These are phyloP conservation scores for Maudiozyma saulgeensis DNA, from an alignment of 805 yeast species.

Conservation along the genomic window DNA sequence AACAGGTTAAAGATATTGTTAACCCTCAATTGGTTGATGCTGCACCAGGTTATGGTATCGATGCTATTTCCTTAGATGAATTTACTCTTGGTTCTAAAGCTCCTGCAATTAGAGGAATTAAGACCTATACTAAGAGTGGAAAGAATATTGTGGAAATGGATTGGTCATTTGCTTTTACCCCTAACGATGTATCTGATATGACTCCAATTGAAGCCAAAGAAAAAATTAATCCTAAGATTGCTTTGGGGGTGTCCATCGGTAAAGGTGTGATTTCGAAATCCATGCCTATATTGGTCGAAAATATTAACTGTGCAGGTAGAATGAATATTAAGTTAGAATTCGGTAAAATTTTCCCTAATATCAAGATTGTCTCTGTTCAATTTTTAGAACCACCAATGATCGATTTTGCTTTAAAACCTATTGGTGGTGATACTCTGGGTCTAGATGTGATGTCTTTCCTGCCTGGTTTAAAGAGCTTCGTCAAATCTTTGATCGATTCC, in stretches of 20 bases:
- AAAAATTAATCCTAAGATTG: conserved; percentile 72
- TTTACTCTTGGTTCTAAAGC: conserved; percentile 76
- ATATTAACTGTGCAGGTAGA: conserved; percentile 67
- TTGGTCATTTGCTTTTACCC: conserved; percentile 74
- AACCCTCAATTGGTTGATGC: conserved; percentile 57
- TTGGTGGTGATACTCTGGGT: conserved; percentile 85
- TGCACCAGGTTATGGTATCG: conserved; percentile 79
- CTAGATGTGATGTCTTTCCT: conserved; percentile 74
- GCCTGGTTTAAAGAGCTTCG: conserved; percentile 70
- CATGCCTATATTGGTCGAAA: conserved; percentile 70
- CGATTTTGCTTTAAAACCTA: conserved; percentile 74
- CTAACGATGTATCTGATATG: conserved; percentile 77
- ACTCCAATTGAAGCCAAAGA: conserved; percentile 62
- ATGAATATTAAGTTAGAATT: conserved; percentile 55
- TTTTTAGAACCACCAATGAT: conserved; percentile 71
- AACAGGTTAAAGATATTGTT: conserved; percentile 61
- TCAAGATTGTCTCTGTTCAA: conserved; percentile 58
- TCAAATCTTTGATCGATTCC: conserved; percentile 58
- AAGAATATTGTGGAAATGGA: conserved; percentile 68
- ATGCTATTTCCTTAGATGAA: conserved; percentile 60
- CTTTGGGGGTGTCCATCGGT: conserved; percentile 72
- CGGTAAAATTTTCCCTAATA: conserved; percentile 66
- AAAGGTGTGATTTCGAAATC: conserved; percentile 70
- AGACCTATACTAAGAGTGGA: conserved; percentile 63
- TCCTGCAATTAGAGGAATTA: conserved; percentile 62